Evolutionary conservation across 305 asterid genomes (phyloP), one percentile per base, ranked within the genome.

Genomic region (Coffea humblotiana): DNA sequence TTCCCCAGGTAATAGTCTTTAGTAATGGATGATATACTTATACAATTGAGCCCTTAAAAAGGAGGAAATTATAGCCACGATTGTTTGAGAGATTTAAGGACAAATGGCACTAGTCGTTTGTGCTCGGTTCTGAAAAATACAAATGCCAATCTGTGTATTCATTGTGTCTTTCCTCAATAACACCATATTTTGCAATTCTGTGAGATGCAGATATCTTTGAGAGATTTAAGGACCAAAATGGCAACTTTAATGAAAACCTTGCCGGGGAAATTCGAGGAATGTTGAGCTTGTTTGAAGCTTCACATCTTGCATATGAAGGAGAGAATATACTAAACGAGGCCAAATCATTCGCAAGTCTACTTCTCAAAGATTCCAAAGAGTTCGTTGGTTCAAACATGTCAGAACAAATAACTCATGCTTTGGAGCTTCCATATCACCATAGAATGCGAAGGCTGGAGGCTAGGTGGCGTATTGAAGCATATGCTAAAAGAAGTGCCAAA

Each of bases 401-500:
- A 4, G 69, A 61, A 72, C 48, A 79, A 79, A 43, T 78, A 1
- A 78, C 13, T 11, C 74, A 21, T 69, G 81, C 81, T 43, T 43
- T 67, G 25, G 81, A 78, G 23, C 49, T 78, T n/a, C 82, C 82
- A 60, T 60, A 21, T 25, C 73, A 79, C 40, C 14, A 60, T 14
- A 60, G 82, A 60, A 48, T 61, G 72, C 52, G 27, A 23, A 79
- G 82, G 21, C 37, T 79, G 23, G 82, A 79, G 49, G 54, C 74
- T 64, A 45, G 82, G 40, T 64, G 77, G 77, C 32, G 32, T 8
- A 72, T 79, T 47, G 82, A 79, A 40, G 78, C 73, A 18, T 79
- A 64, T 23, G 66, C 45, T 2, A 43, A 52, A n/a, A 79, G 58
- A 23, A 29, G 23, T 16, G 63, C 35, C 0, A 67, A 32, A 71